These are phyloP conservation scores for Colletotrichum tropicicola DNA, from an alignment of 2,329 filamentous ascomycete species.

Conservation along the genomic window DNA sequence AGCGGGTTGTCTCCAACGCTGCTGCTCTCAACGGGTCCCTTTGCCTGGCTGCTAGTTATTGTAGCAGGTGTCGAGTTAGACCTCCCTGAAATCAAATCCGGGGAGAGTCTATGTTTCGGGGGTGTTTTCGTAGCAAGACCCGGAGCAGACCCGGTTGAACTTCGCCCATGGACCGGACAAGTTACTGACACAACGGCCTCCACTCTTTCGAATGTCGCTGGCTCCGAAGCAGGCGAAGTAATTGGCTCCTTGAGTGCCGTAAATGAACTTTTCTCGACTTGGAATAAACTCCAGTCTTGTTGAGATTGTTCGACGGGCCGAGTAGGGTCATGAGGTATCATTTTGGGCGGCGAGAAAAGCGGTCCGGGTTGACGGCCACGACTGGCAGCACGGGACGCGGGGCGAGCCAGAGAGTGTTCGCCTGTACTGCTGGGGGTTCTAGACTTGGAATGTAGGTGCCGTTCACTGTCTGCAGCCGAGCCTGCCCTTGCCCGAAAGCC, in stretches of 20 bases:
- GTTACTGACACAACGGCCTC: slow-evolving; percentile 31
- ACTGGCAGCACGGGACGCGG: not conserved
- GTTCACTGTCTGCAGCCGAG: not conserved
- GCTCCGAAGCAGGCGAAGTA: not conserved
- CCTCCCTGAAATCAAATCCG: not conserved
- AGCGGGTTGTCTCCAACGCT: not conserved
- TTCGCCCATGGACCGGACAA: slow-evolving; percentile 31
- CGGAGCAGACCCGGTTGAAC: not conserved
- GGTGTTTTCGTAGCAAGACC: not conserved
- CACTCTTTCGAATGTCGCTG: slow-evolving; percentile 30
- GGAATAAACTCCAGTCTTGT: not conserved
- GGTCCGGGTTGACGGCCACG: not conserved
- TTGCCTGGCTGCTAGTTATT: not conserved
- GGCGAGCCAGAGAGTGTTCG: not conserved
- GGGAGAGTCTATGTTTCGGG: not conserved
- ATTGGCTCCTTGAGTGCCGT: not conserved
- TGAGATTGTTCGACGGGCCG: too few relatives aligned
- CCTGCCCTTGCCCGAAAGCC: not conserved
- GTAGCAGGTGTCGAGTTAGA: not conserved
- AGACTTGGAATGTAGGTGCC: not conserved
- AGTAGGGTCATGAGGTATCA: not conserved
- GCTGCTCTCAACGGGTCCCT: not conserved
- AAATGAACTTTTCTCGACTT: not conserved
- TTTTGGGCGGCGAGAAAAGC: not conserved
- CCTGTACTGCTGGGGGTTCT: not conserved